Evolutionary conservation across 352 stramenopile genomes (phyloP).

Genomic region (Globisporangium megalacanthum): DNA sequence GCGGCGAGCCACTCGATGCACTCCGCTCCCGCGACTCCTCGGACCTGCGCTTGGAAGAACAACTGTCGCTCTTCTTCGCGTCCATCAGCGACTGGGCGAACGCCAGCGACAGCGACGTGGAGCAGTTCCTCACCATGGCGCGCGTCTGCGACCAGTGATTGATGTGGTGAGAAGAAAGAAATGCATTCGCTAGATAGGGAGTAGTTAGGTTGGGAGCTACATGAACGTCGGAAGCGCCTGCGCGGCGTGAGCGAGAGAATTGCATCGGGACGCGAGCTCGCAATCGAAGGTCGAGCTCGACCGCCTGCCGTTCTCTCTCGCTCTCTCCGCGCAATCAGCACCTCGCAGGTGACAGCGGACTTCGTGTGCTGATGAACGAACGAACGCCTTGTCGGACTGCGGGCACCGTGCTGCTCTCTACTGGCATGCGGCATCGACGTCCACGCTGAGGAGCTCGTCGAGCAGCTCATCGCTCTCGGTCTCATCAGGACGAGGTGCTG

Average conservation of each 20-base stretch:
- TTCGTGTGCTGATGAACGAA: background rate
- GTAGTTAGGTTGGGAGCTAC: background rate
- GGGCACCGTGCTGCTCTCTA: background rate
- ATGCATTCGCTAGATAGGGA: slow-evolving; percentile 14
- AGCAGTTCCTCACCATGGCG: slow-evolving; percentile 49
- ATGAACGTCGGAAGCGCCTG: background rate
- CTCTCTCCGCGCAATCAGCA: background rate
- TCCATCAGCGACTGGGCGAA: slow-evolving; percentile 50
- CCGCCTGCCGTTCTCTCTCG: background rate
- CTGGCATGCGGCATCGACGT: slow-evolving; percentile 32
- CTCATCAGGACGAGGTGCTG: slow-evolving; percentile 7
- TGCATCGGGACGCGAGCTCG: background rate
- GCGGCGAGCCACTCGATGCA: slow-evolving; percentile 17
- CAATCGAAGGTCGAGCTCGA: background rate
- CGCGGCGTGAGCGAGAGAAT: background rate
- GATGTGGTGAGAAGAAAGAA: slow-evolving; percentile 5
- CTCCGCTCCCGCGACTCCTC: slow-evolving; percentile 15
- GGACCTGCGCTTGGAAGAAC: slow-evolving; percentile 33
- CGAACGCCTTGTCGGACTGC: too few relatives aligned
- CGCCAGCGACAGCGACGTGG: slow-evolving; percentile 31
- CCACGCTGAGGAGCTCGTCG: slow-evolving; percentile 46
- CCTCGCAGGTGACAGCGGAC: background rate
- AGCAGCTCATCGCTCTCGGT: slow-evolving; percentile 25
- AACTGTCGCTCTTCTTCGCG: slow-evolving; percentile 36
- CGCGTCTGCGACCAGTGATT: slow-evolving; percentile 28